A percentile compares a stretch with the other conserved stretches of the same genome.
These are phyloP conservation scores for Suillus occidentalis DNA, from an alignment of 768 basidiomycete species.

Conservation along the genomic window DNA sequence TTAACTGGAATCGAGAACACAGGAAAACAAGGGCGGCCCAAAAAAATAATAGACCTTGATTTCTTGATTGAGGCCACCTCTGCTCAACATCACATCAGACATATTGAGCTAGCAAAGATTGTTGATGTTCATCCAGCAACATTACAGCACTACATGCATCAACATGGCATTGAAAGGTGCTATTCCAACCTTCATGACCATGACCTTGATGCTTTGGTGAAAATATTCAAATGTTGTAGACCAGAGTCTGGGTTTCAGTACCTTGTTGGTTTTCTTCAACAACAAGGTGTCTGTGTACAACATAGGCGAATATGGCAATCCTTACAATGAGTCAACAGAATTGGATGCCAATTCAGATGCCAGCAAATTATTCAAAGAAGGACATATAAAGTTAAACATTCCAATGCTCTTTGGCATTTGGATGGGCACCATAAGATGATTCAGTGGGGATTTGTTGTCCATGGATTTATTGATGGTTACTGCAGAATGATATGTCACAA, in stretches of 20 bases:
- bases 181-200: slow-evolving; percentile 17
- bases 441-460: slow-evolving; percentile 24
- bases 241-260: slow-evolving; percentile 23
- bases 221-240: slow-evolving; percentile 11
- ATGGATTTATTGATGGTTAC: slow-evolving; percentile 29
- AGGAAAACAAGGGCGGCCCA: slow-evolving; percentile 11
- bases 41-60: slow-evolving; percentile 10
- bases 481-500: slow-evolving; percentile 25
- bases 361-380: slow-evolving; percentile 3
- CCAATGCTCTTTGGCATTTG: slow-evolving; percentile 26
- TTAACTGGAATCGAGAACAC: slow-evolving; percentile 6
- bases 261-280: slow-evolving; percentile 14
- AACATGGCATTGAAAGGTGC: slow-evolving; percentile 8
- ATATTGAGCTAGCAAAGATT: slow-evolving; percentile 8
- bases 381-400: slow-evolving; percentile 10
- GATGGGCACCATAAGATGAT: slow-evolving; percentile 29
- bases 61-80: slow-evolving; percentile 14
- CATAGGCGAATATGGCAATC: slow-evolving; percentile 6
- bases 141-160: slow-evolving; percentile 12
- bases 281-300: slow-evolving; percentile 19
- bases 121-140: slow-evolving; percentile 19
- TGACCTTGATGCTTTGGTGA: slow-evolving; percentile 20
- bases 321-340: slow-evolving; percentile 13
- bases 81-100: not conserved
- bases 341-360: not conserved